These are phyloP conservation scores for Rossbeevera mucosa DNA, from an alignment of 768 basidiomycete genomes.

Conservation along the genomic window DNA sequence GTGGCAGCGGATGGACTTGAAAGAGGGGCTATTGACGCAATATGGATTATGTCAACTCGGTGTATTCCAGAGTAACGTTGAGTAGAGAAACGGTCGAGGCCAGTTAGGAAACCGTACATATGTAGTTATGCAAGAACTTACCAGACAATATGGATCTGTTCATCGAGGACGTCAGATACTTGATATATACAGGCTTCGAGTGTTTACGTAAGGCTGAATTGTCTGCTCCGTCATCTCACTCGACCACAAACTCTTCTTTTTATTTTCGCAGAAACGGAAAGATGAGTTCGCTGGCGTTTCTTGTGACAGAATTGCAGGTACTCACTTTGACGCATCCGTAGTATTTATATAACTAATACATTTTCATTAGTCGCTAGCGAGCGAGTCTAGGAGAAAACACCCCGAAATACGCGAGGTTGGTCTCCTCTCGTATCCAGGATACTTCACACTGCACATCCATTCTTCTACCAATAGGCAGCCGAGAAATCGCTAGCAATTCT, in stretches of 20 bases:
- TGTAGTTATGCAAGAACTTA: no score
- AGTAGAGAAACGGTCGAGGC: no score
- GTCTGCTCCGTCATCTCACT: neutral
- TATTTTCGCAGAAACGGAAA: neutral
- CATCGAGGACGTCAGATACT: no score
- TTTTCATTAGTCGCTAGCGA: slow-evolving; percentile 66
- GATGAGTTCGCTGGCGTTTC: slow-evolving; percentile 67
- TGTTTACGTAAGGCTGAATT: no score
- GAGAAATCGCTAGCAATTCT: slow-evolving; percentile 83
- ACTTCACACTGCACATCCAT: slow-evolving; percentile 5
- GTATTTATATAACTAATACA: neutral
- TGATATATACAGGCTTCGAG: no score
- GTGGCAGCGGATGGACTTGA: no score
- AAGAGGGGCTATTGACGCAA: no score
- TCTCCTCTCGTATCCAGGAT: neutral
- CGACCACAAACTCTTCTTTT: neutral
- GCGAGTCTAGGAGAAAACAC: slow-evolving; percentile 84
- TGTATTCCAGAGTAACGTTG: no score
- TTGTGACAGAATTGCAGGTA: slow-evolving; percentile 73
- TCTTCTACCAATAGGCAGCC: slow-evolving; percentile 56
- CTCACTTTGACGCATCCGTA: slow-evolving; percentile 1
- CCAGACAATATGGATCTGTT: no score
- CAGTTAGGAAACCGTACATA: no score
- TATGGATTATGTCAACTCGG: no score
- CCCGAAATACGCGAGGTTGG: slow-evolving; percentile 90